Percentiles rank a stretch among this genome's conserved stretches.
Evolutionary conservation across 2,329 filamentous ascomycete species (phyloP).

Genomic region (Cercospora sp.): DNA sequence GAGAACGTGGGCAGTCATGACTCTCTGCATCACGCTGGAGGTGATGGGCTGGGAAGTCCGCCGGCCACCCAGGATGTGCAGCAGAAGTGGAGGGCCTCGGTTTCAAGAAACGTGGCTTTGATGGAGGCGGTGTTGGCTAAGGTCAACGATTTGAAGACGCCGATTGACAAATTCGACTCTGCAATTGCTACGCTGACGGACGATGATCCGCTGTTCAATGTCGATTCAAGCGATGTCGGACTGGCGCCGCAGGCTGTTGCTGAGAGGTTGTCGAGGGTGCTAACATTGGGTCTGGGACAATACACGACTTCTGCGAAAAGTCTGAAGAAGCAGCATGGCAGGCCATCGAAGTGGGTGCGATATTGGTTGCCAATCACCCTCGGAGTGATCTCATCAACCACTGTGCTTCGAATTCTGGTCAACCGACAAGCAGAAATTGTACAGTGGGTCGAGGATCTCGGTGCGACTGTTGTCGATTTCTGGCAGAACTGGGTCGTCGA

Average conservation of each 20-base stretch:
- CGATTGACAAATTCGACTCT: conserved; percentile 56
- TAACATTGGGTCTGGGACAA: conserved; percentile 66
- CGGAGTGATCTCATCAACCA: conserved; percentile 78
- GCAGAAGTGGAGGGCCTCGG: conserved; percentile 68
- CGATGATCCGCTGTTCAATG: conserved; percentile 49
- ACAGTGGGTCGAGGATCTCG: conserved; percentile 77
- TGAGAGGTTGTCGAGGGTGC: conserved; percentile 66
- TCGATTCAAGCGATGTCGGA: conserved; percentile 36
- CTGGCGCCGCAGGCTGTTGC: conserved; percentile 58
- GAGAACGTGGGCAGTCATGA: conserved; percentile 38
- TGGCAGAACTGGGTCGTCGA: conserved; percentile 96
- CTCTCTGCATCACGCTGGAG: neutral
- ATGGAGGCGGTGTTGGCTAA: conserved; percentile 83
- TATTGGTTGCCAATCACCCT: conserved; percentile 82
- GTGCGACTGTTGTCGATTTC: conserved; percentile 79
- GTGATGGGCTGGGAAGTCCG: conserved; percentile 35
- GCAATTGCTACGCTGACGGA: conserved; percentile 58
- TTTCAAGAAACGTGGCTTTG: conserved; percentile 76
- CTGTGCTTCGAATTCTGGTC: conserved; percentile 74
- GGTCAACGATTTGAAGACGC: conserved; percentile 61
- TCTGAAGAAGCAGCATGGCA: conserved; percentile 66
- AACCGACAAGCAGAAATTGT: conserved; percentile 74
- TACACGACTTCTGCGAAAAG: conserved; percentile 60
- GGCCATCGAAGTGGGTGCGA: conserved; percentile 71
- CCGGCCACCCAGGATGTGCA: conserved; percentile 28